These are phyloP conservation scores for Saururus chinensis DNA, from an alignment of 164 flowering plant genomes.

Conservation along the genomic window DNA sequence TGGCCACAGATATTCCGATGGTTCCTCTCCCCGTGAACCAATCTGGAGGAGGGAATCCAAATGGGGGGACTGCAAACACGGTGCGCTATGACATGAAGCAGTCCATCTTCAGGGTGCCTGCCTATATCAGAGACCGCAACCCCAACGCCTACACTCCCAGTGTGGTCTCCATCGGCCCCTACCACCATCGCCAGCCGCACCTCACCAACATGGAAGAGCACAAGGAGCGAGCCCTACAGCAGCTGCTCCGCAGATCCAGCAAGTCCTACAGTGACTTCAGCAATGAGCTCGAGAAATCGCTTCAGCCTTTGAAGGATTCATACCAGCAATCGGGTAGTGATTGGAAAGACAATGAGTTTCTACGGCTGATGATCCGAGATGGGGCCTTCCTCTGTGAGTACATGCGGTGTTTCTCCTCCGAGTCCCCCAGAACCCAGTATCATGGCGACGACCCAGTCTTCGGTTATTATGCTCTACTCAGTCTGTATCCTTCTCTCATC, in stretches of 20 bases:
- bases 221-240: conserved; percentile 20
- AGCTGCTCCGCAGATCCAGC: conserved; percentile 8
- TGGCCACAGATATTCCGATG: no score
- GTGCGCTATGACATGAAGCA: neutral
- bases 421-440: conserved; percentile 27
- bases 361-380: conserved; percentile 63
- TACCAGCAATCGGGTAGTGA: neutral
- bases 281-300: neutral
- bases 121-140: neutral
- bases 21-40: no score
- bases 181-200: conserved; percentile 16
- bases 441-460: conserved; percentile 47
- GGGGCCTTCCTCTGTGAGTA: conserved; percentile 58
- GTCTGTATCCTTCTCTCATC: conserved; percentile 32
- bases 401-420: conserved; percentile 23
- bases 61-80: neutral
- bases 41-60: neutral
- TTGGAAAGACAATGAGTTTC: conserved; percentile 34
- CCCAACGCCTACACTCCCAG: neutral
- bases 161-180: conserved; percentile 10
- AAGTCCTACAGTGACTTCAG: conserved; percentile 10
- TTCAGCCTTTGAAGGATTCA: neutral
- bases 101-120: conserved; percentile 6
- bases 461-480: conserved; percentile 41
- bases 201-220: conserved; percentile 24